Conservation (phyloP, 2,329 filamentous ascomycete species). For the Trematosphaeria pertusa region DNA sequence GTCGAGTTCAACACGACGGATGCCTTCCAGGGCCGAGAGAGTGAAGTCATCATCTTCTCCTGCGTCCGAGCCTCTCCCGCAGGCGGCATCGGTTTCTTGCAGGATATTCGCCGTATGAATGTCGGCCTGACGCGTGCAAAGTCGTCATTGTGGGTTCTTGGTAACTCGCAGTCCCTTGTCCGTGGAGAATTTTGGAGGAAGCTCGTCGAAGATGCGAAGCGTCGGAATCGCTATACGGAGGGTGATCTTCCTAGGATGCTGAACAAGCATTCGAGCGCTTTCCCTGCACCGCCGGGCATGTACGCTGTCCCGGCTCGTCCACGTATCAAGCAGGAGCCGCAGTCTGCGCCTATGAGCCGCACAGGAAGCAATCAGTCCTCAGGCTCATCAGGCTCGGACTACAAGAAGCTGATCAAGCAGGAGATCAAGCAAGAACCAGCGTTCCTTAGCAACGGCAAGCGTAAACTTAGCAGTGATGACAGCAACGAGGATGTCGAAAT, state of each 20-base stretch:
- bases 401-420: conserved; percentile 26
- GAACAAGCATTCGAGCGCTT: conserved; percentile 57
- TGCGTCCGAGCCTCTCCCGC: conserved; percentile 93
- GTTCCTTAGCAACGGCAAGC: conserved; percentile 80
- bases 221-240: conserved; percentile 76
- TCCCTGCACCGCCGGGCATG: conserved; percentile 32
- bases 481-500: conserved; percentile 71
- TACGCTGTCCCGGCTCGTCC: conserved; percentile 32
- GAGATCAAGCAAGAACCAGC: conserved; percentile 53
- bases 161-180: conserved; percentile 84
- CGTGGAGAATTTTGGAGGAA: conserved; percentile 92
- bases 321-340: conserved; percentile 28
- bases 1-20: conserved; percentile 99
- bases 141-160: conserved; percentile 94
- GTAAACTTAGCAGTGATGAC: conserved; percentile 77
- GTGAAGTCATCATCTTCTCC: conserved; percentile 98
- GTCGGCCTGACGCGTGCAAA: conserved; percentile 96
- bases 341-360: conserved; percentile 33
- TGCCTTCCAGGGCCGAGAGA: conserved; percentile 95
- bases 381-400: conserved; percentile 15
- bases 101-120: conserved; percentile 98
- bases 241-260: conserved; percentile 67
- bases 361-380: conserved; percentile 28
- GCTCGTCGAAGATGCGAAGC: conserved; percentile 81
- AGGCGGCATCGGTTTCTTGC: conserved; percentile 97